These are phyloP conservation scores for Vitis vinifera DNA, from an alignment of 164 flowering plant genomes.

Conservation along the genomic window ASM3070453v1 NC_081807.1:8909501-8910000, in stretches of 20 bases:
- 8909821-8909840: slow-evolving; percentile 7
- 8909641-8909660: slow-evolving; percentile 24
- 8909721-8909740: background rate
- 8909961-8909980: too few relatives aligned
- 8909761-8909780: slow-evolving; percentile 21
- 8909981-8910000: too few relatives aligned
- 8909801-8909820: slow-evolving; percentile 8
- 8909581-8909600: slow-evolving; percentile 4
- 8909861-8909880: slow-evolving; percentile 11
- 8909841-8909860: slow-evolving; percentile 7
- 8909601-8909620: slow-evolving; percentile 16
- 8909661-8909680: background rate
- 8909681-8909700: slow-evolving; percentile 1
- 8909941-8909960: too few relatives aligned
- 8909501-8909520: too few relatives aligned
- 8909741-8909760: slow-evolving; percentile 3
- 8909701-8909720: slow-evolving; percentile 10
- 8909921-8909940: too few relatives aligned
- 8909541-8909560: slow-evolving; percentile 2
- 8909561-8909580: slow-evolving; percentile 4
- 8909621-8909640: slow-evolving; percentile 13
- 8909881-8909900: slow-evolving; percentile 3
- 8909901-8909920: slow-evolving; percentile 5
- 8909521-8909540: background rate
- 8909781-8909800: slow-evolving; percentile 4